Base-by-base conservation (phyloP, 2,329 filamentous ascomycete species). In the Diaporthe sp. region DNA sequence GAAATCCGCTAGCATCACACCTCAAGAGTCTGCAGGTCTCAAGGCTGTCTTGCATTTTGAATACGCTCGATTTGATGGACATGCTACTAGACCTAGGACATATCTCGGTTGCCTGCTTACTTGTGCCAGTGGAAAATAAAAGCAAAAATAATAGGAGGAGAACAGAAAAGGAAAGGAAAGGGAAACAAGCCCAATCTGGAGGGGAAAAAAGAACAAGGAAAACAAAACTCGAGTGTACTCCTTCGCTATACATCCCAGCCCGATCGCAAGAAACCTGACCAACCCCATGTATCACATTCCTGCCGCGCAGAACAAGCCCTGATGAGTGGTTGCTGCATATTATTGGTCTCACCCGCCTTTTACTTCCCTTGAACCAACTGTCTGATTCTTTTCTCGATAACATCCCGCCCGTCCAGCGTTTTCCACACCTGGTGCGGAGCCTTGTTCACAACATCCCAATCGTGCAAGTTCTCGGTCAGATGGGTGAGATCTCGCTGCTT, bases 341-440 rank as follows among this genome's bases (percentile, higher is more conserved):
- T 15, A 42, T n/a, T 53, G 57, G 42, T 53, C 42, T 68, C 46
- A 78, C 51, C 74, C 74, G 31, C 69, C 80, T 73, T 81, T 68
- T 44, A 78, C 39, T 75, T 77, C 31, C 71, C 80, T 72, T 81
- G 78, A 39, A 96, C 90, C 77, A 98, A 82, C 81, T 95, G 87
- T 77, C 86, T 89, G 80, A 98, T 84, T 79, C 95, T 91, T 87
- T 93, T 94, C 86, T 98, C 96, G 83, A 98, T 92, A 62, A 92
- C 84, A 70, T 91, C 85, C 73, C 94, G 88, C 0, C 96, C 96
- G 65, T 95, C 90, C 2, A 88, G 83, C 4, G 93, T 95, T 79
- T 86, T 86, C 97, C 97, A 99, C 0, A 98, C 93, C 82, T 96
- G 90, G 82, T 98, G 95, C 7, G 95, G 94, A 4, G 96, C 95